A percentile compares a stretch with the other conserved stretches of the same genome.
Evolutionary conservation across 2,329 filamentous ascomycete species (phyloP).

Genomic region (Colletotrichum sp.): DNA sequence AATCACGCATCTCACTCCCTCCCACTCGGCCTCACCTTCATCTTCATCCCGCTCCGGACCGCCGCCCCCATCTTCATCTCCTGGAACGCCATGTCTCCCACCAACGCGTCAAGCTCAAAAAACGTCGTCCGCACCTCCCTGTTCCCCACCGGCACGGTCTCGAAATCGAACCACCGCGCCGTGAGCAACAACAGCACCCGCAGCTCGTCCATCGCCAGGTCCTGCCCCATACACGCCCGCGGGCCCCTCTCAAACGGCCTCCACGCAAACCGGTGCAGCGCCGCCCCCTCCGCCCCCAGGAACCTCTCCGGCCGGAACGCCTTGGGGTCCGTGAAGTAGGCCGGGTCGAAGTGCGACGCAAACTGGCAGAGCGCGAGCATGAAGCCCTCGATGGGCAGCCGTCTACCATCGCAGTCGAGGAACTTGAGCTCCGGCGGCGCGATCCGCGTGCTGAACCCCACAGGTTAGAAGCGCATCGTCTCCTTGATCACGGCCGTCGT

Average conservation of each 20-base stretch:
- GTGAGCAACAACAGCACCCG: slow-evolving; percentile 25
- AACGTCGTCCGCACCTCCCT: slow-evolving; percentile 9
- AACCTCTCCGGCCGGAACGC: slow-evolving; percentile 46
- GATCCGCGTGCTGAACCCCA: slow-evolving; percentile 43
- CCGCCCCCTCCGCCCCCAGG: slow-evolving; percentile 25
- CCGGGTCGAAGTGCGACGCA: slow-evolving; percentile 31
- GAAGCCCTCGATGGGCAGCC: slow-evolving; percentile 38
- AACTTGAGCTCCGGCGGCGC: slow-evolving; percentile 32
- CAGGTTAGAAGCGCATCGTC: slow-evolving; percentile 53
- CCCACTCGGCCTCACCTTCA: background rate
- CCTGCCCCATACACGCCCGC: slow-evolving; percentile 36
- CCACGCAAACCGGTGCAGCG: slow-evolving; percentile 14
- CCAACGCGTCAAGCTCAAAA: slow-evolving; percentile 24
- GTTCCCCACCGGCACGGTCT: slow-evolving; percentile 16
- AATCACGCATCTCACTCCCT: background rate
- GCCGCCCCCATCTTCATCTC: slow-evolving; percentile 16
- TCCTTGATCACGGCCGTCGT: slow-evolving; percentile 59
- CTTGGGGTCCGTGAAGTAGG: slow-evolving; percentile 38
- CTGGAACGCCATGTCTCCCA: slow-evolving; percentile 23
- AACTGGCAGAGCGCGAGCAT: slow-evolving; percentile 16
- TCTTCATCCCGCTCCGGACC: background rate
- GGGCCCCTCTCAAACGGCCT: slow-evolving; percentile 38
- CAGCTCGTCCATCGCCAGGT: slow-evolving; percentile 34
- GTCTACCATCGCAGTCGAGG: slow-evolving; percentile 38
- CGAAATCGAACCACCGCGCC: slow-evolving; percentile 25